phyloP scores from a whole-genome alignment of 148 eudicot species.

The Camellia sinensis region DNA sequence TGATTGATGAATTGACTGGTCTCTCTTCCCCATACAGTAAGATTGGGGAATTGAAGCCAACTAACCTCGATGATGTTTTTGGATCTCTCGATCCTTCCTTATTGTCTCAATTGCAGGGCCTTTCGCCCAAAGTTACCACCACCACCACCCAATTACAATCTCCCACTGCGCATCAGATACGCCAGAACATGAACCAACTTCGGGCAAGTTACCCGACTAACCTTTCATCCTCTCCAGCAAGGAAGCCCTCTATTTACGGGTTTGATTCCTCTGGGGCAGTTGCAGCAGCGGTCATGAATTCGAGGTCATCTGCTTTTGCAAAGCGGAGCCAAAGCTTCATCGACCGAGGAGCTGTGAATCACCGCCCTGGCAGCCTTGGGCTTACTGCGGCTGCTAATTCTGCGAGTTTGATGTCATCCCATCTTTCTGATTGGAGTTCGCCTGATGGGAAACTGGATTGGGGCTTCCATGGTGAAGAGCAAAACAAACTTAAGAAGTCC shows the following conservation, averaged over 20 bases:
- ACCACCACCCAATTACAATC: slow-evolving; percentile 24
- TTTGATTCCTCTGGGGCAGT: slow-evolving; percentile 53
- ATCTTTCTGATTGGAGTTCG: slow-evolving; percentile 55
- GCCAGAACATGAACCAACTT: slow-evolving; percentile 40
- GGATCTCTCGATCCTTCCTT: slow-evolving; percentile 36
- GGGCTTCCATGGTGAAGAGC: slow-evolving; percentile 68
- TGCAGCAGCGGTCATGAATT: slow-evolving; percentile 70
- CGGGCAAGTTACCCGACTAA: slow-evolving; percentile 48
- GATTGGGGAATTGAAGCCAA: slow-evolving; percentile 40
- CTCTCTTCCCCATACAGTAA: slow-evolving; percentile 31
- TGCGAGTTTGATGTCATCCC: slow-evolving; percentile 35
- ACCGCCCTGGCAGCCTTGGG: slow-evolving; percentile 24
- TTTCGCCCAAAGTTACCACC: slow-evolving; percentile 24
- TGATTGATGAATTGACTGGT: slow-evolving; percentile 42
- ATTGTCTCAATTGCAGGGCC: slow-evolving; percentile 29
- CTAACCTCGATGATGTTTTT: slow-evolving; percentile 48
- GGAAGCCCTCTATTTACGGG: slow-evolving; percentile 46
- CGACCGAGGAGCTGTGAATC: slow-evolving; percentile 46
- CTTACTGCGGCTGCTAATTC: slow-evolving; percentile 26
- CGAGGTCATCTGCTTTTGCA: slow-evolving; percentile 63
- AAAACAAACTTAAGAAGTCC: slow-evolving; percentile 69
- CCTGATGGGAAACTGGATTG: slow-evolving; percentile 75
- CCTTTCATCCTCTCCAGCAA: slow-evolving; percentile 33
- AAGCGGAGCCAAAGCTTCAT: slow-evolving; percentile 81
- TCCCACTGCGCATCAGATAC: slow-evolving; percentile 25